Percentiles rank a stretch among this genome's conserved stretches.
phyloP scores from a whole-genome alignment of 176 grass and related monocot genomes.

The Zoysia pacifica region DNA sequence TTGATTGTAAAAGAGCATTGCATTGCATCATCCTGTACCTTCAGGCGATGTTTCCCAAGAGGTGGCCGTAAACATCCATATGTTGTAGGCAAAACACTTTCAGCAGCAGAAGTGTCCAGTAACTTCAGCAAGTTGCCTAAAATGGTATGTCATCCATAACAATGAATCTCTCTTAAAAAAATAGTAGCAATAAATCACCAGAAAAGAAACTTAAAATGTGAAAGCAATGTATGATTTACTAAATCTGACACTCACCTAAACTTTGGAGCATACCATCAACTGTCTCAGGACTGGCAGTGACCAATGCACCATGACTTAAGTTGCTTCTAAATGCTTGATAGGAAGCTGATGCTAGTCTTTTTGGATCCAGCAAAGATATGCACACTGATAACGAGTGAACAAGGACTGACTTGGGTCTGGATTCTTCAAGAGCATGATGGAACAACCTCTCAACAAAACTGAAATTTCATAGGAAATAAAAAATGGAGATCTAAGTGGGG shows the following conservation, averaged over 20 bases:
- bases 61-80: constrained; percentile 85
- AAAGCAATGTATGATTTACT: constrained; percentile 1
- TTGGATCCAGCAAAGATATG: constrained; percentile 94
- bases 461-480: constrained; percentile 44
- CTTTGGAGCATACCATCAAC: constrained; percentile 90
- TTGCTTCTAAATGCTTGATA: constrained; percentile 98
- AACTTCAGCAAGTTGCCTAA: constrained; percentile 86
- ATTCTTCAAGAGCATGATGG: constrained; percentile 84
- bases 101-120: constrained; percentile 68
- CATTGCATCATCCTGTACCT: constrained; percentile 52
- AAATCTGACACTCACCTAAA: constrained; percentile 60
- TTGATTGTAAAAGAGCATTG: constrained; percentile 21
- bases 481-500: constrained; percentile 18
- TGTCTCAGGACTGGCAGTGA: constrained; percentile 85
- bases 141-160: constrained; percentile 34
- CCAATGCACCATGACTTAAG: constrained; percentile 86
- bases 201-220: neutral
- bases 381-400: constrained; percentile 95
- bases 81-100: constrained; percentile 73
- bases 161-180: constrained; percentile 10
- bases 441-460: constrained; percentile 97
- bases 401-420: constrained; percentile 88
- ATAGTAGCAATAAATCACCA: too few relatives aligned
- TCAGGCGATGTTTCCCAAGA: constrained; percentile 90
- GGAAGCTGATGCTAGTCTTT: constrained; percentile 85